Evolutionary conservation across 345 rosid species (phyloP), one percentile per base, ranked within the genome.

Genomic region (Aquilaria yunnanensis): DNA sequence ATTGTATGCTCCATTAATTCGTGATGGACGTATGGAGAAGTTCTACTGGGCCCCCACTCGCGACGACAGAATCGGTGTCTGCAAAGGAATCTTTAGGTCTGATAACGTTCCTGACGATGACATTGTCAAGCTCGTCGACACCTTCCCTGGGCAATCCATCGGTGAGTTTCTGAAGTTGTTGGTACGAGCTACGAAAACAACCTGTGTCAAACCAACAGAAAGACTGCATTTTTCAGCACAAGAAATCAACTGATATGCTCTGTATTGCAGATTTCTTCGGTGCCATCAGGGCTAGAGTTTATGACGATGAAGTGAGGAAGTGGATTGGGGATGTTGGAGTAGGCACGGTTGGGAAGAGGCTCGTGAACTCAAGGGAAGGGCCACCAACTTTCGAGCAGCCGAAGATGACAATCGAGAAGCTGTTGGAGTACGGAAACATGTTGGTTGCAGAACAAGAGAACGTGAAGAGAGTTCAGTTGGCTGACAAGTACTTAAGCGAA

Each of bases 21-120:
- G 97, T 74, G 98, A 93, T 6, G 98, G 98, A 30, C 93, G 98
- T 78, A 93, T 93, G 98, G 98, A 93, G 96, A 93, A 93, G 54
- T 93, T 90, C 92, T 93, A 93, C 84, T 93, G 96, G 98, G 97
- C 98, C 0, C 98, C 98, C 0, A 90, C 90, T 30, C 81, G 97
- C 56, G 98, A 93, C 0, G 98, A 93, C 67, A 77, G 97, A 47
- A 81, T 93, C 48, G 98, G 98, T 51, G 98, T 93, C 68, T 89
- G 96, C 82, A 61, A 14, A 2, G 97, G 97, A 14, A 93, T 93
- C 58, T 93, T 93, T 82, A 79, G 62, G 76, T 77, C 67, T 0
- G 98, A 89, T 66, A 76, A 82, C 5, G 62, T 93, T 41, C 61
- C 77, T 1, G n/a, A 33, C 0, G 83, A 84, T 0, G 94, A 80